Evolutionary conservation across 2,329 filamentous ascomycete species (phyloP), one percentile per base, ranked within the genome.

Genomic region (Nannizziopsis arthrosporioides): DNA sequence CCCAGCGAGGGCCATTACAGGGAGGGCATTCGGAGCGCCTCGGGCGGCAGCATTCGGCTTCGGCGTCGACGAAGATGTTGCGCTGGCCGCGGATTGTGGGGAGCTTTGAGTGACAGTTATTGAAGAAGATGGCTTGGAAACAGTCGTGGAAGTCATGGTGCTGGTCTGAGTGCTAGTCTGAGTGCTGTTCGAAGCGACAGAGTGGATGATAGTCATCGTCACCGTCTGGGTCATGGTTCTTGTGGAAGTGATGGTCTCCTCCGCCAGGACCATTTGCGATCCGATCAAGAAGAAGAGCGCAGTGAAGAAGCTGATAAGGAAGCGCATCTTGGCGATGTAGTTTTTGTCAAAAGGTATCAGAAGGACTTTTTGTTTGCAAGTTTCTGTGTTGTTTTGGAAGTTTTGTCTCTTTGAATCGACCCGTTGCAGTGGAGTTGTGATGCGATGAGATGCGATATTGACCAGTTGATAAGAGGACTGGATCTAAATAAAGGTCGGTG

Each of bases 171-270:
- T 51, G 19, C 52, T 47, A 30, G 50, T 51, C 34, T 50, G 39
- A 19, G 47, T 43, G 39, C 56, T 51, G 5, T 56, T 49, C 18
- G 52, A 51, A 27, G 40, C 48, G 51, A 52, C 47, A 17, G 51
- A 50, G 32, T 50, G 54, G 43, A 55, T 51, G 42, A 61, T 55
- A 1, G 63, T 55, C 32, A 62, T 61, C 45, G 61, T 58, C 10
- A 69, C 65, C 14, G 74, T 68, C 38, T 69, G 67, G 18, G 70
- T 70, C 53, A 71, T 72, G 18, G 67, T 65, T 51, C 58, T 54
- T 52, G 67, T 66, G 41, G 63, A 61, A 15, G 64, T 67, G 18
- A 64, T 57, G 36, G 60, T 60, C 30, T 57, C 57, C 35, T 61
- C 59, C 14, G 58, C 61, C 44, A 57, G 57, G 41, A 57, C 55